These are phyloP conservation scores for Porphyridium purpureum DNA, from an alignment of 23 red algal genomes.

Conservation along the genomic window DNA sequence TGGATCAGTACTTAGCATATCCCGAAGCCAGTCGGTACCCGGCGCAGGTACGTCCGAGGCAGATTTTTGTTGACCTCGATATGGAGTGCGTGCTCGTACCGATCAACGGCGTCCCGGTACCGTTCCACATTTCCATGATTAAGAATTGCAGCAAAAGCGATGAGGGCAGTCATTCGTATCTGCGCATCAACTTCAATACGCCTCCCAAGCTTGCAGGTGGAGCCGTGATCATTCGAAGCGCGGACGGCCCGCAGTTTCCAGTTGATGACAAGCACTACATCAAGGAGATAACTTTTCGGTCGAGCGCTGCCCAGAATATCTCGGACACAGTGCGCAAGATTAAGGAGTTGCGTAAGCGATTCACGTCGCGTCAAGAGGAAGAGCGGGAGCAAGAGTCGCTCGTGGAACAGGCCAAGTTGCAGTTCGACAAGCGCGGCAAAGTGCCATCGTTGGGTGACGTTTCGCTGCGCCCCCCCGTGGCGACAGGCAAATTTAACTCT, in stretches of 20 bases:
- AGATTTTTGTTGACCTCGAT: conserved; percentile 80
- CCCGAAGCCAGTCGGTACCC: conserved; percentile 21
- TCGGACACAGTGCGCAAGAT: conserved; percentile 90
- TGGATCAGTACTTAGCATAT: conserved; percentile 68
- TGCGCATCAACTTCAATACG: conserved; percentile 77
- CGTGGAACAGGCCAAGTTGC: conserved; percentile 55
- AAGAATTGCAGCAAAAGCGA: conserved; percentile 94
- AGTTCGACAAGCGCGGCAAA: conserved; percentile 21
- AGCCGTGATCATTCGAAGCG: neutral
- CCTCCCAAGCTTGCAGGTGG: neutral
- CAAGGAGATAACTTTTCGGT: conserved; percentile 93
- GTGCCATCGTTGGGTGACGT: conserved; percentile 38
- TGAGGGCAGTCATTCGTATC: conserved; percentile 72
- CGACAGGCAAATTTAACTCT: conserved; percentile 66
- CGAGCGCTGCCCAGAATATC: conserved; percentile 58
- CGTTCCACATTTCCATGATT: conserved; percentile 81
- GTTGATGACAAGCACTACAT: conserved; percentile 37
- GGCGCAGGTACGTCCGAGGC: conserved; percentile 28
- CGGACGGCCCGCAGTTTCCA: conserved; percentile 23
- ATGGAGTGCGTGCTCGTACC: conserved; percentile 73
- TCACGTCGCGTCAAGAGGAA: conserved; percentile 41
- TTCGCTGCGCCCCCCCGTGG: conserved; percentile 56
- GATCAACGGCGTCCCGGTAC: conserved; percentile 92
- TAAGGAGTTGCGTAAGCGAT: conserved; percentile 80
- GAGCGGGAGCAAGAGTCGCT: conserved; percentile 59